phyloP scores from a whole-genome alignment of 169 alveolate species.

The Plasmodium inui region DNA sequence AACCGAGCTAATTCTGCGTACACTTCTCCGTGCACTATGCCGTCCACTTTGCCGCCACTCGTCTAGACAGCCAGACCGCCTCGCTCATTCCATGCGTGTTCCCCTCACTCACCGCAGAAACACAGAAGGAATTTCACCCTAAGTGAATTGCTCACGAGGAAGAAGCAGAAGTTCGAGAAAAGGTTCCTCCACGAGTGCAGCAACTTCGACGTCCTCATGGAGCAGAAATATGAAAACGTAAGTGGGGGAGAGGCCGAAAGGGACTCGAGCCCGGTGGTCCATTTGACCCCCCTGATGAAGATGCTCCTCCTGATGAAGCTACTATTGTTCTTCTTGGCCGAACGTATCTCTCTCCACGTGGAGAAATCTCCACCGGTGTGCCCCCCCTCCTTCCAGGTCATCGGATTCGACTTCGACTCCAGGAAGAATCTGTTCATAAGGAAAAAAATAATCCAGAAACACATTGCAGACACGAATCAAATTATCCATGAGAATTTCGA shows the following conservation, averaged over 20 bases:
- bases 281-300: not conserved
- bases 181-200: constrained; percentile 35
- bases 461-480: constrained; percentile 28
- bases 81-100: not conserved
- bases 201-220: constrained; percentile 51
- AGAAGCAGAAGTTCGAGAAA: constrained; percentile 46
- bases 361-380: not conserved
- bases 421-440: constrained; percentile 44
- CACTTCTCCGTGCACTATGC: not conserved
- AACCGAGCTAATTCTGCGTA: not conserved
- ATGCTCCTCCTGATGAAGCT: no score
- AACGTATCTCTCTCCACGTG: not conserved
- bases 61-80: not conserved
- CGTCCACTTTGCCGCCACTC: not conserved
- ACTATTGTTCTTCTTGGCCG: not conserved
- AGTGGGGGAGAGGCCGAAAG: not conserved
- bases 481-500: constrained; percentile 26
- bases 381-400: constrained; percentile 16
- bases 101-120: constrained; percentile 5
- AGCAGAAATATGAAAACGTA: constrained; percentile 68
- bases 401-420: constrained; percentile 54
- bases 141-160: constrained; percentile 6
- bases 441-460: constrained; percentile 54
- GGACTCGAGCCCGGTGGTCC: not conserved
- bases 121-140: constrained; percentile 10